These are phyloP conservation scores for Nakaseomyces glabratus DNA, from an alignment of 1,139 yeast genomes.

Conservation along the genomic window DNA sequence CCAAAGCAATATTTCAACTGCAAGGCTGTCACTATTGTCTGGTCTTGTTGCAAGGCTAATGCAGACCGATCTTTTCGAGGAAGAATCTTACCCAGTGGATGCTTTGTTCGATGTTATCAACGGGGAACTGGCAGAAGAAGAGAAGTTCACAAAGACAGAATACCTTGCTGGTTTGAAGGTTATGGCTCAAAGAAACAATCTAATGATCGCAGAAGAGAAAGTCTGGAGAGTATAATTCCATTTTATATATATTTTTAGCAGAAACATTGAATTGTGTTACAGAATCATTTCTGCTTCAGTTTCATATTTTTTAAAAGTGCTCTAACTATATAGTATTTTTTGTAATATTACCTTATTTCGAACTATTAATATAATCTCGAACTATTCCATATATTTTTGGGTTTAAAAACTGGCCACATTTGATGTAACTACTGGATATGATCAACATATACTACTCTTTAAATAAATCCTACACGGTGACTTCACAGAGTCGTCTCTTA, in stretches of 20 bases:
- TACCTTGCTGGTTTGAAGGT: constrained; percentile 43
- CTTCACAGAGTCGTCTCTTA: too few relatives aligned
- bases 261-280: background rate
- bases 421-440: too few relatives aligned
- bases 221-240: constrained; percentile 42
- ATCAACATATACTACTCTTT: too few relatives aligned
- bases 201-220: constrained; percentile 54
- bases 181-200: constrained; percentile 48
- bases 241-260: too few relatives aligned
- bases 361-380: constrained; percentile 1
- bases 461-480: too few relatives aligned
- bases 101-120: constrained; percentile 41
- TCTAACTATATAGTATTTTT: constrained; percentile 2
- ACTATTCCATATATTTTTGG: background rate
- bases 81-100: constrained; percentile 41
- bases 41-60: constrained; percentile 40
- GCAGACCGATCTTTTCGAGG: constrained; percentile 41
- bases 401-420: too few relatives aligned
- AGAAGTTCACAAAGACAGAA: constrained; percentile 45
- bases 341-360: background rate
- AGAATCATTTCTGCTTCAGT: constrained; percentile 12
- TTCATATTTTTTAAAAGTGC: background rate
- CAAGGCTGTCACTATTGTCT: constrained; percentile 41
- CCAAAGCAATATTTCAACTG: constrained; percentile 39
- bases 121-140: constrained; percentile 51